Evolutionary conservation across 495 filamentous ascomycete genomes (phyloP), one percentile per base, ranked within the genome.

Genomic region (Xylaria acuta): DNA sequence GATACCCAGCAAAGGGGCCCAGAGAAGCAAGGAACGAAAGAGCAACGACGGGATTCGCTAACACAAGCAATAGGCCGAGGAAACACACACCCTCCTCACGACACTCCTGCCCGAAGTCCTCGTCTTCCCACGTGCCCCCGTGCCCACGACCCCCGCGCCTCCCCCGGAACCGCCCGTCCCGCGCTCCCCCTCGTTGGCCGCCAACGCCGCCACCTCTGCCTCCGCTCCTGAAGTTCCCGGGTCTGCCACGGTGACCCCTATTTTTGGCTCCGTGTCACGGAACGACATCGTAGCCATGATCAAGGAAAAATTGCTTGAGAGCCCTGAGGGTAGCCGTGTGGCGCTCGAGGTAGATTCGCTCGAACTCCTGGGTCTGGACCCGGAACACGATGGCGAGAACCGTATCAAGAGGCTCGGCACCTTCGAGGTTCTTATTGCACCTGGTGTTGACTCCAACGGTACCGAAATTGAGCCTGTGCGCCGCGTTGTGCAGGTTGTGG

Each of bases 41-140:
- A 64, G 41, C n/a, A 65, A 18, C 27, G 14, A 18, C 11, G 16
- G 27, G 5, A 40, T 34, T 30, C 20, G 38, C 41, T 72, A 41
- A 72, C 53, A 51, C 8, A 16, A 59, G 5, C 9, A 47, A 38
- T 11, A 79, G 77, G 70, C 77, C 71, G 64, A 78, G 67, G 74
- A 76, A 47, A 67, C 74, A 47, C 71, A 69, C 78, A 94, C 95
- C 30, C 95, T 98, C 81, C 97, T 98, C 83, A 90, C 97, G 14
- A 92, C 94, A 1, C 89, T 97, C 51, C 97, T 97, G 78, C 96
- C 96, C 7, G 91, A 91, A 43, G 89, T 96, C 34, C 89, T 99
- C 77, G 89, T 93, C 76, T 98, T 98, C 88, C 95, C 97, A 82
- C 92, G 94, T 75, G 87, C 90, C 34, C 66, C 72, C 67, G 76